Evolutionary conservation across 148 eudicot species (phyloP).

Genomic region (Dianthus caryophyllus): DNA sequence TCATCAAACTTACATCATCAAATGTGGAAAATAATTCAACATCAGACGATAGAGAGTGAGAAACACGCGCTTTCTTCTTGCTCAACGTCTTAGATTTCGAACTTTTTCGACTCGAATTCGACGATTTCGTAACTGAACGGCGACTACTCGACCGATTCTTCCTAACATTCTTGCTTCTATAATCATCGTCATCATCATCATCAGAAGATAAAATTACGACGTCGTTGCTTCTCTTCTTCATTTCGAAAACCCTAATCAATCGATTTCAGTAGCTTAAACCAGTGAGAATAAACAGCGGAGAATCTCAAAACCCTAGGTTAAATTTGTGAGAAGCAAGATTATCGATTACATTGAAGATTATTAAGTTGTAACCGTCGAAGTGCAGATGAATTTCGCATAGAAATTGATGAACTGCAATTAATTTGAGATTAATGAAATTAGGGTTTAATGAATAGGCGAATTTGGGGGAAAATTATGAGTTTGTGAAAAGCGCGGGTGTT

Average conservation of each 20-base stretch:
- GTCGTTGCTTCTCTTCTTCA: slow-evolving; percentile 23
- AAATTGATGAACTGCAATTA: neutral
- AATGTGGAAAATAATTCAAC: slow-evolving; percentile 19
- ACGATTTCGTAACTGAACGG: slow-evolving; percentile 9
- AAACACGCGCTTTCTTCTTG: slow-evolving; percentile 26
- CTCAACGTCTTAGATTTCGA: slow-evolving; percentile 1
- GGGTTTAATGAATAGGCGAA: too few species aligned
- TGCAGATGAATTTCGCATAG: neutral
- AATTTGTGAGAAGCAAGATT: neutral
- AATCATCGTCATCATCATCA: slow-evolving; percentile 19
- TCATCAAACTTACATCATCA: slow-evolving; percentile 18
- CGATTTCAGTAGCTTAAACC: neutral
- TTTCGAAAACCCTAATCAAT: slow-evolving; percentile 18
- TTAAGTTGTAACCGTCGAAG: neutral
- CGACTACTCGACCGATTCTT: slow-evolving; percentile 1
- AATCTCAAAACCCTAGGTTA: slow-evolving; percentile 18
- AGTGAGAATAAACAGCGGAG: neutral
- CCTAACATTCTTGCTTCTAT: neutral
- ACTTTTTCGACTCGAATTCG: slow-evolving; percentile 10
- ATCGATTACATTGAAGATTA: neutral
- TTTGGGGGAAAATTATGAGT: too few species aligned
- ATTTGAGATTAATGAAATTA: neutral
- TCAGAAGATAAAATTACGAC: slow-evolving; percentile 25
- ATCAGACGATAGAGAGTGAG: slow-evolving; percentile 23
- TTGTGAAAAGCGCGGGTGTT: slow-evolving; percentile 29